Percentiles rank a stretch among this genome's conserved stretches.
phyloP scores from a whole-genome alignment of 495 filamentous ascomycete species.

The Xylaria curta region DNA sequence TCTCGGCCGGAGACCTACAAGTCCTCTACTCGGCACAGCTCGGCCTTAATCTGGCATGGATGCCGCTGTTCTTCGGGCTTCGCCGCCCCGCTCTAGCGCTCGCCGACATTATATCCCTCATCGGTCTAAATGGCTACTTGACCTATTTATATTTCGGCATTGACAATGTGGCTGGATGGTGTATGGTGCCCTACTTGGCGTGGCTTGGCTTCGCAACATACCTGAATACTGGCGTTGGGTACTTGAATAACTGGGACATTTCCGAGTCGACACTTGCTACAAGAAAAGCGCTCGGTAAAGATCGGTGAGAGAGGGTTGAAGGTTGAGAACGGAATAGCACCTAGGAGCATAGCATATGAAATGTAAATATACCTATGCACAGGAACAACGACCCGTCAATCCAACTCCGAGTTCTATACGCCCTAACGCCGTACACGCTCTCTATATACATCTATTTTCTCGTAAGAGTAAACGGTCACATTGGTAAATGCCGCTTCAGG shows the following conservation, averaged over 20 bases:
- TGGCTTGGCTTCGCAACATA: conserved; percentile 90
- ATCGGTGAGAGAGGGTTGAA: conserved; percentile 9
- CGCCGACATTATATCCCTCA: conserved; percentile 74
- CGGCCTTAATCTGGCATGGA: conserved; percentile 84
- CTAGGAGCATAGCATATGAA: conserved; percentile 7
- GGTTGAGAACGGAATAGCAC: neutral
- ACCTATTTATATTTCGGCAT: conserved; percentile 75
- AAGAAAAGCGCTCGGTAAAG: conserved; percentile 28
- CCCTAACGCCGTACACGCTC: conserved; percentile 34
- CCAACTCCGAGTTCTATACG: conserved; percentile 12
- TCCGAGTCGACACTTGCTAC: conserved; percentile 38
- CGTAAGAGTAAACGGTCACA: conserved; percentile 35
- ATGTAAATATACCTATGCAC: conserved; percentile 10
- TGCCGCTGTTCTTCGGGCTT: conserved; percentile 88
- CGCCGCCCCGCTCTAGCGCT: conserved; percentile 74
- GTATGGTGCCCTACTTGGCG: conserved; percentile 75
- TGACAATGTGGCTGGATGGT: conserved; percentile 73
- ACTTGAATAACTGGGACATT: conserved; percentile 79
- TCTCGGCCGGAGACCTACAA: conserved; percentile 36
- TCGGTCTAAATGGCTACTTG: conserved; percentile 71
- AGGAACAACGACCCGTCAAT: conserved; percentile 8
- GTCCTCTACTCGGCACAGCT: conserved; percentile 87
- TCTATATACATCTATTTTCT: conserved; percentile 34
- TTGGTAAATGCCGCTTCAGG: conserved; percentile 68
- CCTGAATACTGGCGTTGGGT: conserved; percentile 71